These are phyloP conservation scores for Colletotrichum eremochloae DNA, from an alignment of 2,329 filamentous ascomycete species.

Conservation along the genomic window DNA sequence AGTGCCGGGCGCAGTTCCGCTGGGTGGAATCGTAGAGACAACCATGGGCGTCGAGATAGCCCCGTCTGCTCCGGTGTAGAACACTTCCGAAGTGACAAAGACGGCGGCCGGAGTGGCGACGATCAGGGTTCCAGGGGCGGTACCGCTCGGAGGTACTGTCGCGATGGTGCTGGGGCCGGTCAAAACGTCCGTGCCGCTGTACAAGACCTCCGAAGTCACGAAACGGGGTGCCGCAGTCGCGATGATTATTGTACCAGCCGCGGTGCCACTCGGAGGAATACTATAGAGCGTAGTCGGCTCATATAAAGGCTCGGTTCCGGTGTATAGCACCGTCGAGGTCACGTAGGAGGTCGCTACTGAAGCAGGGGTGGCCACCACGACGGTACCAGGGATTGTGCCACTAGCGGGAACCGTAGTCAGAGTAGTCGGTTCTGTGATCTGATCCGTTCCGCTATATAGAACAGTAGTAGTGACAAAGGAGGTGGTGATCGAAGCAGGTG, in stretches of 20 bases:
- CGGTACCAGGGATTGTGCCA: slow-evolving; percentile 22
- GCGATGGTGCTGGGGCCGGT: slow-evolving; percentile 11
- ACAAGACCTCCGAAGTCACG: slow-evolving; percentile 12
- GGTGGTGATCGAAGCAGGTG: background rate
- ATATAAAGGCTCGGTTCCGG: slow-evolving; percentile 15
- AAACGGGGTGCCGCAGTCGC: slow-evolving; percentile 5
- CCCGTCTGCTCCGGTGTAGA: slow-evolving; percentile 12
- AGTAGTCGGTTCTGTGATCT: slow-evolving; percentile 3
- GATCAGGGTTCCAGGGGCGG: slow-evolving; percentile 25
- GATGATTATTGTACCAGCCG: slow-evolving; percentile 33
- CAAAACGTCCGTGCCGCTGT: background rate
- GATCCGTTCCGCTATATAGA: background rate
- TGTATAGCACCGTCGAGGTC: background rate
- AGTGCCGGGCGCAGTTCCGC: slow-evolving; percentile 32
- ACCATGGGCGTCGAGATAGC: slow-evolving; percentile 17
- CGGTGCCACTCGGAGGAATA: slow-evolving; percentile 21
- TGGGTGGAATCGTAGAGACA: slow-evolving; percentile 28
- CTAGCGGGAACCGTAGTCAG: slow-evolving; percentile 7
- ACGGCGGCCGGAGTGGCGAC: slow-evolving; percentile 24
- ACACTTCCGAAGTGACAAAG: slow-evolving; percentile 29
- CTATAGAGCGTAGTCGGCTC: slow-evolving; percentile 18
- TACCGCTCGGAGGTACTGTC: slow-evolving; percentile 18
- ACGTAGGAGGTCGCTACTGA: background rate
- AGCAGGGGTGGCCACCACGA: slow-evolving; percentile 12
- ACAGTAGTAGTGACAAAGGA: background rate